Conservation (phyloP, 768 basidiomycete genomes). For the Hericium alpestre region DNA sequence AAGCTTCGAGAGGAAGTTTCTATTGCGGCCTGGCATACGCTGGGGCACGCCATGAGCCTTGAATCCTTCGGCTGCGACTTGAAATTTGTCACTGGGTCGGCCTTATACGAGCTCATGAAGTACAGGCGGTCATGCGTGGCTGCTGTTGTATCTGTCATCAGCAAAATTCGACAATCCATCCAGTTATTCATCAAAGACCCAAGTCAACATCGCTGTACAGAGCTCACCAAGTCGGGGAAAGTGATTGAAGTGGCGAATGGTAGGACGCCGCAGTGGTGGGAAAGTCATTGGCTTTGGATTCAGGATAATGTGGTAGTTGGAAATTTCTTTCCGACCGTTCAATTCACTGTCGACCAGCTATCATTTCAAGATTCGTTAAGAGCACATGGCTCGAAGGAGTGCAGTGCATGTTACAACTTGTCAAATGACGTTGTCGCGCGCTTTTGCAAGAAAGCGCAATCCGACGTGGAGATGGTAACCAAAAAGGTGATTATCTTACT, state of each 20-base stretch:
- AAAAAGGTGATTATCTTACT: no score
- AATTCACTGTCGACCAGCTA: not conserved
- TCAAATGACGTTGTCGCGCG: no score
- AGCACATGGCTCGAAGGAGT: no score
- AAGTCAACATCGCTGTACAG: not conserved
- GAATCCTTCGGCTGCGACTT: not conserved
- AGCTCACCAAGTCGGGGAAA: not conserved
- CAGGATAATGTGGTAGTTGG: not conserved
- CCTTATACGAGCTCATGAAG: not conserved
- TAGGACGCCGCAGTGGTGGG: not conserved
- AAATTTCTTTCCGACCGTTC: not conserved
- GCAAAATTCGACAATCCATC: not conserved
- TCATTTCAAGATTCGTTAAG: not conserved
- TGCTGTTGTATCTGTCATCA: not conserved
- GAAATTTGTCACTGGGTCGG: not conserved
- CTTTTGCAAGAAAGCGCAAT: no score
- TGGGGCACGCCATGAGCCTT: not conserved
- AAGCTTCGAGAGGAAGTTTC: not conserved
- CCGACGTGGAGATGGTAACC: no score
- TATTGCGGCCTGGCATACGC: not conserved
- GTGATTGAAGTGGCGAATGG: not conserved
- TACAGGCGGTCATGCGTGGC: not conserved
- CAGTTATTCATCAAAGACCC: not conserved
- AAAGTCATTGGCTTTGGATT: not conserved
- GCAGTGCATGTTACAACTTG: no score